phyloP scores from a whole-genome alignment of 768 basidiomycete genomes.

The Chalciporus pseudorubinellus region DNA sequence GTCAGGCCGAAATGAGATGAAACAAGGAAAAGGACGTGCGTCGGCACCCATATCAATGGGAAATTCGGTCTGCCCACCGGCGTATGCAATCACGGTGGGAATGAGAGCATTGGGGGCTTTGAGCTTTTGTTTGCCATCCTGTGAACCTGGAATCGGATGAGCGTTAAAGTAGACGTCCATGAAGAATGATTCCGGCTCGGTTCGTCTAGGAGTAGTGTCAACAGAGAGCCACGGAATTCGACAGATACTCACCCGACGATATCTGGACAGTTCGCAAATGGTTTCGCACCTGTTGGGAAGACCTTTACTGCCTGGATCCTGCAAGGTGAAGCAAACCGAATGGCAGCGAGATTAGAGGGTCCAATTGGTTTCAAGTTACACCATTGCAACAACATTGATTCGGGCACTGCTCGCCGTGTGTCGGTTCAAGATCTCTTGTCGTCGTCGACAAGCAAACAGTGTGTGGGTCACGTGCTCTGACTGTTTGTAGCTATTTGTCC shows the following conservation, averaged over 20 bases:
- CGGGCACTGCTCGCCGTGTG: neutral
- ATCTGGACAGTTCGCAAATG: constrained; percentile 59
- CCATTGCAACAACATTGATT: constrained; percentile 62
- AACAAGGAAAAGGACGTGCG: constrained; percentile 37
- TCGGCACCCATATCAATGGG: constrained; percentile 67
- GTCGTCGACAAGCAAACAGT: constrained; percentile 9
- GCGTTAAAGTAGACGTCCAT: constrained; percentile 77
- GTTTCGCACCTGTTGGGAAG: constrained; percentile 62
- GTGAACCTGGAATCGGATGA: constrained; percentile 44
- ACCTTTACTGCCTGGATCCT: constrained; percentile 66
- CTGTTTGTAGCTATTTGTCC: constrained; percentile 19
- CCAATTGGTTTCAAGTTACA: constrained; percentile 59
- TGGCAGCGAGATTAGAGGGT: constrained; percentile 57
- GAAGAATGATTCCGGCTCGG: constrained; percentile 72
- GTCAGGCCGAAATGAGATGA: constrained; percentile 1
- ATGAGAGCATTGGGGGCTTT: constrained; percentile 70
- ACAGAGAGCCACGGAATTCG: neutral
- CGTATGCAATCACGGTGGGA: constrained; percentile 68
- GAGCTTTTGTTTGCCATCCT: constrained; percentile 53
- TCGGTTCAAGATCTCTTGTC: neutral
- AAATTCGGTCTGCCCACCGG: constrained; percentile 67
- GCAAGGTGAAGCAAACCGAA: constrained; percentile 69
- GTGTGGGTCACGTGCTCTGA: constrained; percentile 22
- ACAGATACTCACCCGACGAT: constrained; percentile 54
- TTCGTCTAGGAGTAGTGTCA: constrained; percentile 43